A percentile compares a stretch with the other conserved stretches of the same genome.
phyloP scores from a whole-genome alignment of 305 asterid genomes.

The Solanum chacoense region DNA sequence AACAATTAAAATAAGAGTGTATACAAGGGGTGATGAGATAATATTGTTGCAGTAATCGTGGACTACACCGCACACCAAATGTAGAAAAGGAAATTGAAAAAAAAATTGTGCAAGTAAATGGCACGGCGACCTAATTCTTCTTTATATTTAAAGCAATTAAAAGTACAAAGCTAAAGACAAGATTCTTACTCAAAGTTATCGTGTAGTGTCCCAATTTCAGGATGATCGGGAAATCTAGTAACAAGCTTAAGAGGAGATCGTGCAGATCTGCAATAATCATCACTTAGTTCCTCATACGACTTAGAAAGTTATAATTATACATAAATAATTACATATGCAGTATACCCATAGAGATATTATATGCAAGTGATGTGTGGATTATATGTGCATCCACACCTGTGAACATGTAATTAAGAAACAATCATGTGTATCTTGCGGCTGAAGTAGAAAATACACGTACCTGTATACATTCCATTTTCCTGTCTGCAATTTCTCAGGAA shows the following conservation, averaged over 20 bases:
- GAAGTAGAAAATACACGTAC: conserved; percentile 21
- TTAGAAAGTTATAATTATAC: neutral
- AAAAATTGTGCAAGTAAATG: neutral
- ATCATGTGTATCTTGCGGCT: neutral
- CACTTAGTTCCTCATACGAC: neutral
- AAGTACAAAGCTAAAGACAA: neutral
- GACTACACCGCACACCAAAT: neutral
- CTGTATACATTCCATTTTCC: conserved; percentile 99
- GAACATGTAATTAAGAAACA: neutral
- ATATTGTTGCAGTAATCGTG: neutral
- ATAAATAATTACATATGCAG: neutral
- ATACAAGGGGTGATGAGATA: neutral
- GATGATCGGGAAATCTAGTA: conserved; percentile 58
- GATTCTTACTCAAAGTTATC: conserved; percentile 77
- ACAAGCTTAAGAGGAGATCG: conserved; percentile 81
- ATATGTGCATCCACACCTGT: neutral
- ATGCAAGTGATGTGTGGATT: neutral
- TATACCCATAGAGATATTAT: neutral
- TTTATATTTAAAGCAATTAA: conserved; percentile 1
- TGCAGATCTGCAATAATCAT: conserved; percentile 48
- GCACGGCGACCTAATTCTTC: neutral
- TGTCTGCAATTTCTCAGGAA: conserved; percentile 90
- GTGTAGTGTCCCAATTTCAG: conserved; percentile 80
- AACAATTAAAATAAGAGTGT: neutral
- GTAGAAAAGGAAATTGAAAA: neutral